phyloP scores from a whole-genome alignment of 2,329 filamentous ascomycete genomes.

The Colletotrichum salicis region DNA sequence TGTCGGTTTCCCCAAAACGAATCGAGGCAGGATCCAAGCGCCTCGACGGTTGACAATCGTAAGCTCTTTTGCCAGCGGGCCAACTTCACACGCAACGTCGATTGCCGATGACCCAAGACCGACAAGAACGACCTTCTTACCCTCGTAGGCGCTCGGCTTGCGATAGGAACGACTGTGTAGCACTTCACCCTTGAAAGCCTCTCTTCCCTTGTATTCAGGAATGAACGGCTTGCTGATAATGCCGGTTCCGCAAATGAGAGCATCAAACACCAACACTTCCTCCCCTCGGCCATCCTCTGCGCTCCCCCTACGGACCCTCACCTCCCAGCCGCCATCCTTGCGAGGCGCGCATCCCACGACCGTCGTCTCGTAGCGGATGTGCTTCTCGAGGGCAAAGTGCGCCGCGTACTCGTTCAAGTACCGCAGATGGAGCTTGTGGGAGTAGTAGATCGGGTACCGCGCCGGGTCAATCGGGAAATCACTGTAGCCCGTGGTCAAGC shows the following conservation, averaged over 20 bases:
- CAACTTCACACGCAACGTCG: conserved; percentile 52
- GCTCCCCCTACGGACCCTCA: conserved; percentile 39
- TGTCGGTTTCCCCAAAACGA: conserved; percentile 47
- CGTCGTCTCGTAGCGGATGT: conserved; percentile 47
- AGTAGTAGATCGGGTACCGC: conserved; percentile 49
- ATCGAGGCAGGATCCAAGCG: conserved; percentile 51
- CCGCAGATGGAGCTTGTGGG: conserved; percentile 46
- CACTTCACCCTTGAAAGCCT: conserved; percentile 46
- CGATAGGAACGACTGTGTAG: conserved; percentile 52
- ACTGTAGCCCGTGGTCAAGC: conserved; percentile 50
- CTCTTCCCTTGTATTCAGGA: conserved; percentile 45
- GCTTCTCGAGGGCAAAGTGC: conserved; percentile 46
- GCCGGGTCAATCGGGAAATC: conserved; percentile 53
- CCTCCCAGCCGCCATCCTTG: conserved; percentile 43
- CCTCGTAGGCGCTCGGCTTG: conserved; percentile 45
- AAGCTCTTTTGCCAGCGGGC: conserved; percentile 44
- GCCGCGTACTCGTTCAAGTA: conserved; percentile 51
- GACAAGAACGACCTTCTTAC: conserved; percentile 50
- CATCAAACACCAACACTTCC: conserved; percentile 44
- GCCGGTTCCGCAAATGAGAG: conserved; percentile 49
- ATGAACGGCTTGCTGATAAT: conserved; percentile 44
- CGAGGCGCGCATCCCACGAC: conserved; percentile 44
- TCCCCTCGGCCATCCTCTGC: conserved; percentile 1
- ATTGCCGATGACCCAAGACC: conserved; percentile 50
- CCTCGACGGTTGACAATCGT: conserved; percentile 51